Percentiles rank a stretch among this genome's conserved stretches.
These are phyloP conservation scores for Trichoderma simmonsii DNA, from an alignment of 2,329 filamentous ascomycete genomes.

Conservation along the genomic window DNA sequence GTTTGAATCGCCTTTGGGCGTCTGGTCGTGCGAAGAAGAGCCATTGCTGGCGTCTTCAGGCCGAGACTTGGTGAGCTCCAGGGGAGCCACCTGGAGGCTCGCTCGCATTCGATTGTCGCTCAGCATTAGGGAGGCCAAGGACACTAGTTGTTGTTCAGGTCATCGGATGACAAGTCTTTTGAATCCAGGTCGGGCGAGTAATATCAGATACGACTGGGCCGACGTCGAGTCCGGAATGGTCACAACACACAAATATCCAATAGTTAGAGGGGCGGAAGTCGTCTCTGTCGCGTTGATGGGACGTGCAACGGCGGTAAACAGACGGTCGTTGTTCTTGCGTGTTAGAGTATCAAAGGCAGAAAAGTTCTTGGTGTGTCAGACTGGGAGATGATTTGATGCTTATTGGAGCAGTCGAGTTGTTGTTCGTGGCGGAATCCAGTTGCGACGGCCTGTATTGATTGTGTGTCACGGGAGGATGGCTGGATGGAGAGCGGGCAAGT, in stretches of 20 bases:
- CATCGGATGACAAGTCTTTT: conserved; percentile 28
- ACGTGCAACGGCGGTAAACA: background rate
- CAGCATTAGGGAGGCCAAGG: conserved; percentile 36
- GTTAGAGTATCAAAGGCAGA: background rate
- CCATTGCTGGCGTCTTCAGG: conserved; percentile 30
- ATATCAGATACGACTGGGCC: background rate
- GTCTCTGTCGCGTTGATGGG: background rate
- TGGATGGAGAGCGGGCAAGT: background rate
- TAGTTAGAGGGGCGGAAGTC: background rate
- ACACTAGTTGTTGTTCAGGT: conserved; percentile 27
- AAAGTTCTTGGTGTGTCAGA: background rate
- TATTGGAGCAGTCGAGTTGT: background rate
- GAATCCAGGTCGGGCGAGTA: background rate
- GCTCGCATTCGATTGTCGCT: conserved; percentile 48
- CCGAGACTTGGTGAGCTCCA: conserved; percentile 49
- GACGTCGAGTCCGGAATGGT: background rate
- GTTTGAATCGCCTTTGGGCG: conserved; percentile 31
- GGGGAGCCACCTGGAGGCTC: conserved; percentile 60
- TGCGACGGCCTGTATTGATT: background rate
- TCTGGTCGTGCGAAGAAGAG: conserved; percentile 28
- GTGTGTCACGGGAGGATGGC: background rate
- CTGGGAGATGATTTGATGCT: background rate
- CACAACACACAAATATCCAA: conserved; percentile 4
- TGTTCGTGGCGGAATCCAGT: background rate
- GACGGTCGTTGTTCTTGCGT: background rate